Conservation (phyloP, 805 yeast genomes). For the Ascoidea tarda region DNA sequence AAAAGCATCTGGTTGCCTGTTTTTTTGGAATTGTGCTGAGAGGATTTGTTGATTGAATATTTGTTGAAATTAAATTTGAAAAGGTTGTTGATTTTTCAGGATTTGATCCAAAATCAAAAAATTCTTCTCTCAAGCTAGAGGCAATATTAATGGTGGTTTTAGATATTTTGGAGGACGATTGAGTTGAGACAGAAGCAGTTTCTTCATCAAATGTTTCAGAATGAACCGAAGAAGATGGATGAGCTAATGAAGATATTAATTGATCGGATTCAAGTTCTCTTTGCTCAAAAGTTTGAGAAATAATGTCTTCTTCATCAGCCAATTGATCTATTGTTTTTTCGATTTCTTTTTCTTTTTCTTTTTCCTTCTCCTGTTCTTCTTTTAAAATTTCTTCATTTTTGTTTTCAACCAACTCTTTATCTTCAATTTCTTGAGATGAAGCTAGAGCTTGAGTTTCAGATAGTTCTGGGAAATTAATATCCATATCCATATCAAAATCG, state of each 20-base stretch:
- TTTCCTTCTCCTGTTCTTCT: neutral
- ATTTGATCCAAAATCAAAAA: slow-evolving; percentile 11
- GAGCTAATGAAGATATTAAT: slow-evolving; percentile 5
- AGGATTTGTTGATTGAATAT: slow-evolving; percentile 18
- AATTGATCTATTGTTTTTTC: slow-evolving; percentile 6
- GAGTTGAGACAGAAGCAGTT: slow-evolving; percentile 9
- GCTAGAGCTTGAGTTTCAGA: slow-evolving; percentile 18
- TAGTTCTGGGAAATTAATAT: slow-evolving; percentile 8
- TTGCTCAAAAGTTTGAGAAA: slow-evolving; percentile 2
- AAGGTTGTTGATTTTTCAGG: slow-evolving; percentile 17
- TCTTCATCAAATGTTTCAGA: slow-evolving; percentile 8
- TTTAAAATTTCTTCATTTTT: slow-evolving; percentile 6
- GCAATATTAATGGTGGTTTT: slow-evolving; percentile 43
- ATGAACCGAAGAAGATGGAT: neutral
- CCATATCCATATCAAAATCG: slow-evolving; percentile 38
- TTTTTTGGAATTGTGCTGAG: slow-evolving; percentile 27
- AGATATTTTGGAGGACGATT: slow-evolving; percentile 19
- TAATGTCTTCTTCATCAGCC: slow-evolving; percentile 1
- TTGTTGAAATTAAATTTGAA: slow-evolving; percentile 25
- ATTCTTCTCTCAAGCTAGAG: slow-evolving; percentile 23
- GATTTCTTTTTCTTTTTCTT: slow-evolving; percentile 9
- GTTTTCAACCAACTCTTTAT: neutral
- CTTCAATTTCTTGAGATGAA: neutral
- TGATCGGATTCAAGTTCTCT: slow-evolving; percentile 3
- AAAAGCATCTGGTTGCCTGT: slow-evolving; percentile 63